Conservation (phyloP, 805 yeast species). For the Starmera caribaea region DNA sequence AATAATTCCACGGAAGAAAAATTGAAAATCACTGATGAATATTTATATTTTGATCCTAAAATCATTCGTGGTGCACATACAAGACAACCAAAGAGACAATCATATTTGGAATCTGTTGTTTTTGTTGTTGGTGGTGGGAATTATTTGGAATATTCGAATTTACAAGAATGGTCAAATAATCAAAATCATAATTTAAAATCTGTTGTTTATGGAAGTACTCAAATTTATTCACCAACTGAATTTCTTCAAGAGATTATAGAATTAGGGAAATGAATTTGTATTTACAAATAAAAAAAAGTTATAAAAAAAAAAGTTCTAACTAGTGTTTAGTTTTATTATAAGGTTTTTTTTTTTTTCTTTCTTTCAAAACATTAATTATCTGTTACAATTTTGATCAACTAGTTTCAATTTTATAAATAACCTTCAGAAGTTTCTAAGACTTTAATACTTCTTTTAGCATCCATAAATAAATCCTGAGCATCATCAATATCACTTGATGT, state of each 20-base stretch:
- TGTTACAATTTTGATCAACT: constrained; percentile 1
- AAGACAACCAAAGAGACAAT: constrained; percentile 76
- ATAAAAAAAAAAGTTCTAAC: not conserved
- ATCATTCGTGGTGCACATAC: constrained; percentile 81
- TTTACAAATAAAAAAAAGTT: no score
- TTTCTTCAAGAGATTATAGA: constrained; percentile 58
- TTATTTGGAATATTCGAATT: constrained; percentile 85
- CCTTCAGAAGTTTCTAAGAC: constrained; percentile 36
- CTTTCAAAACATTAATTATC: not conserved
- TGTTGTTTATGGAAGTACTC: constrained; percentile 84
- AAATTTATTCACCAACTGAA: constrained; percentile 57
- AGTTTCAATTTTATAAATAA: constrained; percentile 19
- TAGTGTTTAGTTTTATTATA: not conserved
- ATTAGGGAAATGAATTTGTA: constrained; percentile 27
- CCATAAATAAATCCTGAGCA: constrained; percentile 74
- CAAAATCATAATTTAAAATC: constrained; percentile 32
- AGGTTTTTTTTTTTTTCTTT: no score
- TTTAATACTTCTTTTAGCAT: constrained; percentile 71
- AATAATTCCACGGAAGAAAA: constrained; percentile 48
- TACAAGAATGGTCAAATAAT: constrained; percentile 74
- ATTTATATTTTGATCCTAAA: constrained; percentile 83
- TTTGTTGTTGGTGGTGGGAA: constrained; percentile 97
- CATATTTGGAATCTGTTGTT: constrained; percentile 74
- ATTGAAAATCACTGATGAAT: constrained; percentile 76
- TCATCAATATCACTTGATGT: constrained; percentile 69